These are phyloP conservation scores for Stentor coeruleus DNA, from an alignment of 73 alveolate species.

Conservation along the genomic window DNA sequence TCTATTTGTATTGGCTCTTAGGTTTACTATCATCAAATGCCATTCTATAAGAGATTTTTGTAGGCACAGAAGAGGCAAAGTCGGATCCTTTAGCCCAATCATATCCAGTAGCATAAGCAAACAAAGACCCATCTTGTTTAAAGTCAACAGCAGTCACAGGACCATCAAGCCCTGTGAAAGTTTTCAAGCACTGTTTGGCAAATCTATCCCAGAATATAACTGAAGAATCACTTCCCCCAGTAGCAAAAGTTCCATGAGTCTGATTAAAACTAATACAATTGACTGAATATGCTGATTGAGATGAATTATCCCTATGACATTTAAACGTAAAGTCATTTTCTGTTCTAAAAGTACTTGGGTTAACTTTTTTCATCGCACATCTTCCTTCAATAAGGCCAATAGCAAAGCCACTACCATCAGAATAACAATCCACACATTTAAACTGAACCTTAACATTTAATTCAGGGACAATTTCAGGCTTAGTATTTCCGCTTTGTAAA, in stretches of 20 bases:
- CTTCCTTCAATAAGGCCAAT: slow-evolving; percentile 30
- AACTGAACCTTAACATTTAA: not conserved
- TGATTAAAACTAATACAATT: slow-evolving; percentile 19
- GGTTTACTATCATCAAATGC: not conserved
- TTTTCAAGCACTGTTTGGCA: slow-evolving; percentile 23
- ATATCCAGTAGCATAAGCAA: slow-evolving; percentile 28
- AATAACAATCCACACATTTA: not conserved
- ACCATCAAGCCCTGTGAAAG: not conserved
- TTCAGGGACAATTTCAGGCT: not conserved
- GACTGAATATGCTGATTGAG: not conserved
- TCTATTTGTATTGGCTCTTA: too few relatives aligned
- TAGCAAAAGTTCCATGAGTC: slow-evolving; percentile 24
- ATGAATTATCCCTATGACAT: slow-evolving; percentile 16
- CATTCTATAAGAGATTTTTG: not conserved
- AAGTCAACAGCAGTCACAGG: slow-evolving; percentile 29
- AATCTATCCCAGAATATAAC: slow-evolving; percentile 18
- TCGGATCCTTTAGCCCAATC: slow-evolving; percentile 31
- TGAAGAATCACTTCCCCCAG: slow-evolving; percentile 27
- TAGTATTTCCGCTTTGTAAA: not conserved
- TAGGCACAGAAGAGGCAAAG: not conserved
- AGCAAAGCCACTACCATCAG: slow-evolving; percentile 28
- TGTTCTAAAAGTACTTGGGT: not conserved
- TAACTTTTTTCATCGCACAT: slow-evolving; percentile 24
- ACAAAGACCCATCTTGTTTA: slow-evolving; percentile 6
- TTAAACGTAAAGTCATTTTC: slow-evolving; percentile 28